Base-by-base conservation (phyloP, 352 stramenopile genomes). In the Globisporangium paddicum region DNA sequence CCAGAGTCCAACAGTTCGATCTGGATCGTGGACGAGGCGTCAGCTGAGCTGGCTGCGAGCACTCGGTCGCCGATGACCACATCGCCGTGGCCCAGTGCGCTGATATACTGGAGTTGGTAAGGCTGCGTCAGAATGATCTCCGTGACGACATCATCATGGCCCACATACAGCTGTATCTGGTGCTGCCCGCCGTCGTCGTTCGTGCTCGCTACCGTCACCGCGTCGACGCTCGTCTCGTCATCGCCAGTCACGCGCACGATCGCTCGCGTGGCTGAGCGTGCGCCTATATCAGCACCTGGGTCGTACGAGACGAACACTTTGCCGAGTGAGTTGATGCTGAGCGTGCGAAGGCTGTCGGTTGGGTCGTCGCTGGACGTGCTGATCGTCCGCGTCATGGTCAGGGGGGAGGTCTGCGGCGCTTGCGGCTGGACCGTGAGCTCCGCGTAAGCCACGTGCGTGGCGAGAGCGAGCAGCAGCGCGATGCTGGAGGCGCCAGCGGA, bases 11-110 rank as follows among this genome's bases (percentile, higher is more conserved):
- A 38, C 19, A 58, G 35, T 5, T 48, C 51, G 23, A 58, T 49
- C 19, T 16, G 25, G 35, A 44, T 37, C 3, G 40, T 28, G 19
- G 49, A 52, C 28, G 28, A 32, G 28, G 3, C 28, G 28, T 32
- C 28, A 32, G 28, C 28, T 32, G 28, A 32, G 28, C 28, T 32
- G 28, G 28, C 28, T 32, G 28, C 28, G 14, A 58, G 38, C 30
- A 60, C 54, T 23, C 23, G 41, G n/a, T 60, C 54, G 3, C 32
- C 28, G 13, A 60, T 19, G 25, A 60, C 54, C 41, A 60, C 44
- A 25, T 53, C 28, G 14, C 54, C 54, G 0, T 5, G 18, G 16
- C 54, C 54, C 11, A 14, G 25, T 5, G 7, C 8, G 2, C 28
- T 34, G 16, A 60, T 28, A 8, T 23, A 21, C 5, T 52, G 41